Evolutionary conservation across 305 asterid species (phyloP).

Genomic region (Fraxinus platypoda): DNA sequence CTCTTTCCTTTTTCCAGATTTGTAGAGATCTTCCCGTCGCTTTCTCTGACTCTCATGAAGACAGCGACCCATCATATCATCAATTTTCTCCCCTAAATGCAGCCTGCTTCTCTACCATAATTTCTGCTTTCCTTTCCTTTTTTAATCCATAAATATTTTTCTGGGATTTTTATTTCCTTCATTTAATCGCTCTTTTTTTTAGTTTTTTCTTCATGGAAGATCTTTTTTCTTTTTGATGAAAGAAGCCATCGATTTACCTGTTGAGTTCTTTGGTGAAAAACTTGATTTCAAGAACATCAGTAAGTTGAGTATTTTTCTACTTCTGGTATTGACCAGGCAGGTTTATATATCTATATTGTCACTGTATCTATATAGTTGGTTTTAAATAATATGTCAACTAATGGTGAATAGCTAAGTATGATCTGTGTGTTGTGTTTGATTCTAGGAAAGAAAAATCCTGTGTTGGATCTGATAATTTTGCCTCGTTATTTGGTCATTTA

Average conservation of each 20-base stretch:
- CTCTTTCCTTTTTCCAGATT: conserved; percentile 28
- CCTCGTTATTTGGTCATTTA: background rate
- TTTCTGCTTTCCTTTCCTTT: conserved; percentile 10
- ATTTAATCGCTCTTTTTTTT: background rate
- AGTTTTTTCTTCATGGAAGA: background rate
- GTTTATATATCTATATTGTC: background rate
- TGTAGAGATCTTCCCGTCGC: conserved; percentile 33
- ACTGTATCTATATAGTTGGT: background rate
- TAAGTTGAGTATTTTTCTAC: background rate
- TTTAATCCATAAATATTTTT: background rate
- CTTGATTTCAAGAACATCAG: background rate
- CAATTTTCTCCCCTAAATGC: conserved; percentile 3
- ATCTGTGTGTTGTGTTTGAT: background rate
- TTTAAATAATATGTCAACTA: background rate
- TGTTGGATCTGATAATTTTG: conserved; percentile 21
- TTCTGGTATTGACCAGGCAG: background rate
- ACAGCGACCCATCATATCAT: conserved; percentile 30
- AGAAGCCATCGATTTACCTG: background rate
- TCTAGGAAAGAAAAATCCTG: background rate
- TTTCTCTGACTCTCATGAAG: conserved; percentile 32
- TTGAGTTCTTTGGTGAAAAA: background rate
- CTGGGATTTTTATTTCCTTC: background rate
- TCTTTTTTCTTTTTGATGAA: background rate
- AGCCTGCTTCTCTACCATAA: conserved; percentile 24
- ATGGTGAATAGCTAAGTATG: background rate